Evolutionary conservation across 805 yeast genomes (phyloP).

Genomic region (Saccharomyces paradoxus): DNA sequence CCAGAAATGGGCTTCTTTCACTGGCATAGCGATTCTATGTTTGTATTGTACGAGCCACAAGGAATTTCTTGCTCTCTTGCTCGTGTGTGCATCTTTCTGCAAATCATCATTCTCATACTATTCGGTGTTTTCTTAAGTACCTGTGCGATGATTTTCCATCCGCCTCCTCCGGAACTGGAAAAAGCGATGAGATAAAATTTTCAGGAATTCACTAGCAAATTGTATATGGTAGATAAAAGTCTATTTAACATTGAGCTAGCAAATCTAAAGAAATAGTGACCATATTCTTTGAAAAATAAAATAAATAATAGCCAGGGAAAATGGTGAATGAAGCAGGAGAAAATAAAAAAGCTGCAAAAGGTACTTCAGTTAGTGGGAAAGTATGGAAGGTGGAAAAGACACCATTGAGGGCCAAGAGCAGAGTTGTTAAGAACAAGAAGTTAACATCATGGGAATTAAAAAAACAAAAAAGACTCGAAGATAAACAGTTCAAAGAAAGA

Average conservation of each 20-base stretch:
- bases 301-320: not conserved
- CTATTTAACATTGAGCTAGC: not conserved
- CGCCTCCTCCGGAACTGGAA: not conserved
- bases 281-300: not conserved
- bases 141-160: not conserved
- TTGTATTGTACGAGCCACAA: not conserved
- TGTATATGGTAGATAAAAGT: not conserved
- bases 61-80: not conserved
- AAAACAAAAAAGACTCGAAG: constrained; percentile 56
- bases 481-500: constrained; percentile 58
- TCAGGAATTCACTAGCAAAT: not conserved
- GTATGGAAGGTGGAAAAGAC: constrained; percentile 62
- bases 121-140: not conserved
- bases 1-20: not conserved
- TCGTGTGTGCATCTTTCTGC: not conserved
- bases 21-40: not conserved
- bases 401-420: constrained; percentile 56
- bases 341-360: constrained; percentile 27
- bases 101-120: not conserved
- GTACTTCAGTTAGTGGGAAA: constrained; percentile 55
- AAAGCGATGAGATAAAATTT: constrained; percentile 1
- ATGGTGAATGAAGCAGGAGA: not conserved
- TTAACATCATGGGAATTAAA: constrained; percentile 55
- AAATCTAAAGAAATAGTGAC: not conserved
- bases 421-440: constrained; percentile 44